A percentile compares a stretch with the other conserved stretches of the same genome.
These are phyloP conservation scores for Magnusiomyces fungicola DNA, from an alignment of 1,139 yeast genomes.

Conservation along the genomic window DNA sequence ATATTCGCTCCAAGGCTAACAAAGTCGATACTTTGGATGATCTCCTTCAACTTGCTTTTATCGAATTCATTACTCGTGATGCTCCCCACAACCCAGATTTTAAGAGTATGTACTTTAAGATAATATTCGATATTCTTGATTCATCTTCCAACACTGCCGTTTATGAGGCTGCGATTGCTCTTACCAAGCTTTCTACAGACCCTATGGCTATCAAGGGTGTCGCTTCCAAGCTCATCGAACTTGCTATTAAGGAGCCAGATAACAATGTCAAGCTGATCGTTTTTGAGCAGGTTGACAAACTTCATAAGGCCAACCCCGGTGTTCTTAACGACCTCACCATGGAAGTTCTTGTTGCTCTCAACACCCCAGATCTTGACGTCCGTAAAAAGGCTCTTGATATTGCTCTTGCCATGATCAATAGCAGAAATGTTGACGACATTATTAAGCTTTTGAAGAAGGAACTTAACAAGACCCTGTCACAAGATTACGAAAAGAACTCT, in stretches of 20 bases:
- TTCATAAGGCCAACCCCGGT: constrained; percentile 72
- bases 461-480: constrained; percentile 61
- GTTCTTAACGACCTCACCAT: constrained; percentile 76
- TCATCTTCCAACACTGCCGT: constrained; percentile 68
- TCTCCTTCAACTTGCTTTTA: constrained; percentile 77
- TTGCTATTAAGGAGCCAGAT: constrained; percentile 88
- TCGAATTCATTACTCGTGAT: constrained; percentile 86
- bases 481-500: constrained; percentile 61
- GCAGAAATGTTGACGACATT: constrained; percentile 91
- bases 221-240: constrained; percentile 80
- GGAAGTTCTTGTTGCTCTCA: constrained; percentile 78
- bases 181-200: constrained; percentile 63
- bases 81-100: constrained; percentile 57
- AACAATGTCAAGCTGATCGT: constrained; percentile 91
- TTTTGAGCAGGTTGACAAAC: constrained; percentile 73
- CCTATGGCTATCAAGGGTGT: constrained; percentile 64
- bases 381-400: constrained; percentile 82
- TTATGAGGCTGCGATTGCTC: constrained; percentile 86
- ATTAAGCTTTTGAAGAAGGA: constrained; percentile 89
- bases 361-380: constrained; percentile 85
- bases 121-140: constrained; percentile 68
- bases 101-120: constrained; percentile 61
- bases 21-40: constrained; percentile 70
- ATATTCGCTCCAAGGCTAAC: constrained; percentile 63
- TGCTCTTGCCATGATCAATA: constrained; percentile 68